Percentiles rank a stretch among this genome's conserved stretches.
These are phyloP conservation scores for Puccinia triticina DNA, from an alignment of 1,284 basidiomycete species.

Conservation along the genomic window DNA sequence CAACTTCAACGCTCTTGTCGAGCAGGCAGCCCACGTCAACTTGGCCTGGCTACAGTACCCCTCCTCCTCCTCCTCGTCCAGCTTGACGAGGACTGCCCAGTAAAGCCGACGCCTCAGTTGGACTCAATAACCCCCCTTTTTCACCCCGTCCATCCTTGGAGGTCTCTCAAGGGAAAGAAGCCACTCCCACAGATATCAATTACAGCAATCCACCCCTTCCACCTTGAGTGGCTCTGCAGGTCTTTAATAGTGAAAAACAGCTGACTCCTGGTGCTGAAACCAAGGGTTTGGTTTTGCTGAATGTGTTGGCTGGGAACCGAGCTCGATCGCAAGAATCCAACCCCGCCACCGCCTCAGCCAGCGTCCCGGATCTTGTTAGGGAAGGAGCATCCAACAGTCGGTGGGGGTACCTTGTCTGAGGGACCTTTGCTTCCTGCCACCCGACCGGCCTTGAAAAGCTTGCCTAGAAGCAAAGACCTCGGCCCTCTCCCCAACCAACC, in stretches of 20 bases:
- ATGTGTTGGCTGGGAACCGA: background rate
- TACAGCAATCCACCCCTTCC: background rate
- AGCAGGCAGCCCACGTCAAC: background rate
- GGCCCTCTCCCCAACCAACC: background rate
- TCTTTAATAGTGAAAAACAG: background rate
- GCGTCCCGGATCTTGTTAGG: background rate
- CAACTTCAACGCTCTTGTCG: background rate
- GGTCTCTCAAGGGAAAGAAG: background rate
- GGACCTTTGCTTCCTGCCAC: background rate
- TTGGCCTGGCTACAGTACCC: background rate
- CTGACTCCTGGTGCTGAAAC: background rate
- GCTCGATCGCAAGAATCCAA: background rate
- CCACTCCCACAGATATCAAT: background rate
- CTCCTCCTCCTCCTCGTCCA: constrained; percentile 7
- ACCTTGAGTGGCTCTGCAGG: background rate
- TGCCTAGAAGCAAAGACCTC: background rate
- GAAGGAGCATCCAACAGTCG: background rate
- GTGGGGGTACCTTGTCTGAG: background rate
- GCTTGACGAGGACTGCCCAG: background rate
- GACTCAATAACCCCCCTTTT: background rate
- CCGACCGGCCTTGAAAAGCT: background rate
- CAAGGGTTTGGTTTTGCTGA: background rate
- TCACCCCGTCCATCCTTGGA: background rate
- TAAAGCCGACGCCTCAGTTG: background rate
- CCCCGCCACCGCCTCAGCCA: background rate